These are phyloP conservation scores for Caloboletus firmus DNA, from an alignment of 1,284 basidiomycete genomes.

Conservation along the genomic window DNA sequence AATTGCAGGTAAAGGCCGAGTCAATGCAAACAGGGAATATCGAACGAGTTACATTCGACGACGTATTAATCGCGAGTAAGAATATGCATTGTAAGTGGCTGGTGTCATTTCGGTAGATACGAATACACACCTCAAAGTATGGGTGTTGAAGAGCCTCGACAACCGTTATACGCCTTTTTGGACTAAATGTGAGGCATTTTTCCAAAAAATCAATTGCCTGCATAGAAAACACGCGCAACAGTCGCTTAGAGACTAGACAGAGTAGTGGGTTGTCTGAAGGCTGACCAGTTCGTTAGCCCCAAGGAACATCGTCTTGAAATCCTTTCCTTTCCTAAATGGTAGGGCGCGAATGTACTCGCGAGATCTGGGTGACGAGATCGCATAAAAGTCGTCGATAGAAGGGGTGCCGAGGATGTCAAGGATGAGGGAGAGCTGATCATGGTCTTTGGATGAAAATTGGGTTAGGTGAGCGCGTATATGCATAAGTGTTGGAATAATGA, in stretches of 20 bases:
- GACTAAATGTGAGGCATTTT: constrained; percentile 89
- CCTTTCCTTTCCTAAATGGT: constrained; percentile 85
- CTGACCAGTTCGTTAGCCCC: constrained; percentile 76
- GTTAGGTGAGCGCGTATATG: background rate
- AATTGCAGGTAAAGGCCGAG: background rate
- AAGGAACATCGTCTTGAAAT: constrained; percentile 75
- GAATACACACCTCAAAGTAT: constrained; percentile 71
- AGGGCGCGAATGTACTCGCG: constrained; percentile 92
- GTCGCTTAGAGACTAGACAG: background rate
- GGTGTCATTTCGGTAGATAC: background rate
- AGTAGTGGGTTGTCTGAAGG: background rate
- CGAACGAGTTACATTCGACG: background rate
- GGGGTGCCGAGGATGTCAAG: constrained; percentile 90
- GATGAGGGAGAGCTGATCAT: constrained; percentile 86
- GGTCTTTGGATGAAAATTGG: constrained; percentile 44
- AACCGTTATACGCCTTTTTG: constrained; percentile 86
- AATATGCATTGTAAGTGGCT: background rate
- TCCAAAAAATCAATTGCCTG: constrained; percentile 88
- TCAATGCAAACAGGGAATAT: background rate
- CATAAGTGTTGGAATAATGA: background rate
- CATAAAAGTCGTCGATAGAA: constrained; percentile 89
- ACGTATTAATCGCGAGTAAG: background rate
- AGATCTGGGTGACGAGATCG: constrained; percentile 82
- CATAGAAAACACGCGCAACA: background rate
- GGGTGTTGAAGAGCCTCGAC: constrained; percentile 90